These are phyloP conservation scores for Alternaria hordeiaustralica DNA, from an alignment of 2,329 filamentous ascomycete species.

Conservation along the genomic window DNA sequence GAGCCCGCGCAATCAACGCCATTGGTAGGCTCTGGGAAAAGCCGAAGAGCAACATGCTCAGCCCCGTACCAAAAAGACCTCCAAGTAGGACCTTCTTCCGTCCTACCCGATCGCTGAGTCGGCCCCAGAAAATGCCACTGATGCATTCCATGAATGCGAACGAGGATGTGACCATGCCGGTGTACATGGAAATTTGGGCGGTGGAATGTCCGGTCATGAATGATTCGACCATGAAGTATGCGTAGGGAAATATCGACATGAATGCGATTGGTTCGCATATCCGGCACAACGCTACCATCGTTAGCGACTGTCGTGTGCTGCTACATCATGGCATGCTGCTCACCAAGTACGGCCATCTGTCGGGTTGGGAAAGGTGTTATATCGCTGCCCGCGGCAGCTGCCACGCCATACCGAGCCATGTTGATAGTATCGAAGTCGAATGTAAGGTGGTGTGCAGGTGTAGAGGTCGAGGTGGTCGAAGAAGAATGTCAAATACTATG, in stretches of 20 bases:
- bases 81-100: conserved; percentile 90
- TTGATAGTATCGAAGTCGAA: conserved; percentile 11
- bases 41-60: conserved; percentile 93
- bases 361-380: conserved; percentile 61
- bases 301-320: conserved; percentile 1
- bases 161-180: conserved; percentile 93
- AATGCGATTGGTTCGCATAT: conserved; percentile 99
- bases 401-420: conserved; percentile 42
- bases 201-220: conserved; percentile 83
- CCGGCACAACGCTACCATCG: conserved; percentile 76
- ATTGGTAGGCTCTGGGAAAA: conserved; percentile 83
- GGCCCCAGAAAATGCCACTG: conserved; percentile 90
- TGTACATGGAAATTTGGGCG: conserved; percentile 85
- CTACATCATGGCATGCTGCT: conserved; percentile 21
- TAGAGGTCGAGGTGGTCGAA: background rate
- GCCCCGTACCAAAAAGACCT: conserved; percentile 86
- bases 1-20: conserved; percentile 83
- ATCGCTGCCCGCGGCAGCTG: conserved; percentile 34
- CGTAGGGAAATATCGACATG: conserved; percentile 99
- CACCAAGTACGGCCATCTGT: conserved; percentile 65
- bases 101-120: conserved; percentile 87
- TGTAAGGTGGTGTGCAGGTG: conserved; percentile 1
- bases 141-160: conserved; percentile 97
- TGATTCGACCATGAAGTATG: conserved; percentile 95
- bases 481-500: conserved; percentile 12